These are phyloP conservation scores for Yarrowia sp. DNA, from an alignment of 805 yeast genomes.

Conservation along the genomic window DNA sequence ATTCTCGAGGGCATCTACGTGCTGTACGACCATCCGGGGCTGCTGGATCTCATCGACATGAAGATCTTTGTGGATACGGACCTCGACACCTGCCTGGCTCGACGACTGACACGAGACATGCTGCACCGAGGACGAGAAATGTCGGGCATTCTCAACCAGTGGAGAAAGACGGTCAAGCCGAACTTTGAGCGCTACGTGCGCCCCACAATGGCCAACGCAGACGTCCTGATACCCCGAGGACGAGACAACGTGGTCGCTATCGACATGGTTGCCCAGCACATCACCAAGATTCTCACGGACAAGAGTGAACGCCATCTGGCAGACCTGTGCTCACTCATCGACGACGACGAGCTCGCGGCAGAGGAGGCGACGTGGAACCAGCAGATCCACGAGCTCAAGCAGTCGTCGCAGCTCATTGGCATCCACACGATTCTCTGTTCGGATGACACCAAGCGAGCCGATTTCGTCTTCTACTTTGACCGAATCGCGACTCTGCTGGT, in stretches of 20 bases:
- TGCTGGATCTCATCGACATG: conserved; percentile 74
- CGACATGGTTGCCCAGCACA: conserved; percentile 72
- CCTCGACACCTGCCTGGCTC: conserved; percentile 84
- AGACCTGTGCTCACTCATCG: conserved; percentile 59
- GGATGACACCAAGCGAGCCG: conserved; percentile 57
- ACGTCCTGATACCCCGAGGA: conserved; percentile 87
- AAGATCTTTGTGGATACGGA: conserved; percentile 93
- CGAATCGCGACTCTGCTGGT: conserved; percentile 72
- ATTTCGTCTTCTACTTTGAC: conserved; percentile 83
- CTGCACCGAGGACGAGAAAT: conserved; percentile 82
- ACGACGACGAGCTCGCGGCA: conserved; percentile 31
- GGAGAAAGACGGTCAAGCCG: conserved; percentile 91
- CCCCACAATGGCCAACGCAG: conserved; percentile 77
- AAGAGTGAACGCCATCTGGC: conserved; percentile 69
- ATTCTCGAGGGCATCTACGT: conserved; percentile 91
- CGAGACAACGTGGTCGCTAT: conserved; percentile 79
- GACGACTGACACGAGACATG: conserved; percentile 85
- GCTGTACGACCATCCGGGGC: conserved; percentile 57
- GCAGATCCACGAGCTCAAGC: conserved; percentile 38
- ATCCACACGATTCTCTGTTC: conserved; percentile 69
- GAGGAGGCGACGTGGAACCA: conserved; percentile 27
- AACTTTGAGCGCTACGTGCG: conserved; percentile 72
- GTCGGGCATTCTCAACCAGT: conserved; percentile 77
- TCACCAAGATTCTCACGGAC: conserved; percentile 61
- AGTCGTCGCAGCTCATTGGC: conserved; percentile 65